phyloP scores from a whole-genome alignment of 192 early-diverging fungal genomes.

The Backusella liffmaniae region DNA sequence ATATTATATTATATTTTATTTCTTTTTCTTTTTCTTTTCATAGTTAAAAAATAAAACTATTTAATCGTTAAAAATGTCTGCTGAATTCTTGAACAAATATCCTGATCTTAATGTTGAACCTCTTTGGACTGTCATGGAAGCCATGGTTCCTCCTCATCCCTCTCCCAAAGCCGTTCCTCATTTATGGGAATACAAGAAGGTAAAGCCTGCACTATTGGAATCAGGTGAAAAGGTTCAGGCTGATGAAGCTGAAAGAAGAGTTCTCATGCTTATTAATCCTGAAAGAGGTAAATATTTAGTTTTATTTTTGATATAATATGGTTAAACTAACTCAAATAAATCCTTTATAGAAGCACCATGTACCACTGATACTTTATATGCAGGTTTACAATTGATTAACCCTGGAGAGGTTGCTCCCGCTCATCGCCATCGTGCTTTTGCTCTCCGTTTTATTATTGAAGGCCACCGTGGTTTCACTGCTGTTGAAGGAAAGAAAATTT shows the following conservation, averaged over 20 bases:
- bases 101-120: slow-evolving; percentile 12
- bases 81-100: slow-evolving; percentile 4
- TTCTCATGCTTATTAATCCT: slow-evolving; percentile 13
- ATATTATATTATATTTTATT: neutral
- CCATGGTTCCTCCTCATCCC: slow-evolving; percentile 12
- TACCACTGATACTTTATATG: slow-evolving; percentile 13
- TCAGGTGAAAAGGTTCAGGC: slow-evolving; percentile 3
- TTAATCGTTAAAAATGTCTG: neutral
- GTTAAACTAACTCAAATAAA: neutral
- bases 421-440: slow-evolving; percentile 17
- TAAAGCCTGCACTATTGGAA: slow-evolving; percentile 4
- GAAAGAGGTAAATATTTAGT: neutral
- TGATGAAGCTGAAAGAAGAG: slow-evolving; percentile 16
- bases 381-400: slow-evolving; percentile 12
- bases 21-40: neutral
- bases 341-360: slow-evolving; percentile 10
- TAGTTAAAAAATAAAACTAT: neutral
- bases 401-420: slow-evolving; percentile 14
- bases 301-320: neutral
- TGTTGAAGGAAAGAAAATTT: slow-evolving; percentile 16
- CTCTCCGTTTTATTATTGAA: slow-evolving; percentile 14
- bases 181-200: slow-evolving; percentile 16
- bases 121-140: slow-evolving; percentile 15
- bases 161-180: slow-evolving; percentile 2
- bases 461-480: slow-evolving; percentile 7